Base-by-base conservation (phyloP, 495 filamentous ascomycete genomes). In the Aspergillus conjunctus region DNA sequence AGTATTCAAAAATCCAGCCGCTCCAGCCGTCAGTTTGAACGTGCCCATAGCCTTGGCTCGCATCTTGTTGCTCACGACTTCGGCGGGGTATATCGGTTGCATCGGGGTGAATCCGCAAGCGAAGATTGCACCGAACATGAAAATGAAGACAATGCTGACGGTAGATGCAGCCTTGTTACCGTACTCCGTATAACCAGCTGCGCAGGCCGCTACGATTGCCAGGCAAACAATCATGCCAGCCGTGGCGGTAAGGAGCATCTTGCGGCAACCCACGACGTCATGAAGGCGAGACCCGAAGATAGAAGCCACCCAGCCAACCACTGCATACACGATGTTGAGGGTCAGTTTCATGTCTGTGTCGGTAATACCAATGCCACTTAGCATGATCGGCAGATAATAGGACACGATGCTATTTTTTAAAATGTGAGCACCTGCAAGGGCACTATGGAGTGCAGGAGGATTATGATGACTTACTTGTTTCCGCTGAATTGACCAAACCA, bases 231-330 rank as follows among this genome's bases (percentile, higher is more conserved):
- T 74, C 82, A 87, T 88, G 43, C 78, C 79, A 8, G 68, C 69
- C 4, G 85, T 87, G 21, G 83, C 73, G 65, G 81, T 80, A 18
- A 89, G 74, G 37, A 88, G 88, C 51, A 83, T 71, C 39, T 78
- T 76, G 51, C 85, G 78, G 17, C 84, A 80, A 52, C 85, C 84
- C 26, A 87, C 69, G 7, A 83, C 71, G 56, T 91, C 89, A 9
- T 87, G 83, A 59, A 89, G 79, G 51, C 80, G 77, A 26, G 89
- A 84, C 10, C 88, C 86, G 18, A 80, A 69, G 6, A 87, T 77
- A 3, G 87, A 86, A 61, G 83, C 83, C 17, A 83, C 70, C 69
- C 90, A 85, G 33, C 81, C 82, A 51, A 88, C 78, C 18, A 81
- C 79, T 33, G 85, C 82, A 63, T 89, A 85, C 45, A 86, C 76